phyloP scores from a whole-genome alignment of 1,284 basidiomycete genomes.

The Puccinia hordei region DNA sequence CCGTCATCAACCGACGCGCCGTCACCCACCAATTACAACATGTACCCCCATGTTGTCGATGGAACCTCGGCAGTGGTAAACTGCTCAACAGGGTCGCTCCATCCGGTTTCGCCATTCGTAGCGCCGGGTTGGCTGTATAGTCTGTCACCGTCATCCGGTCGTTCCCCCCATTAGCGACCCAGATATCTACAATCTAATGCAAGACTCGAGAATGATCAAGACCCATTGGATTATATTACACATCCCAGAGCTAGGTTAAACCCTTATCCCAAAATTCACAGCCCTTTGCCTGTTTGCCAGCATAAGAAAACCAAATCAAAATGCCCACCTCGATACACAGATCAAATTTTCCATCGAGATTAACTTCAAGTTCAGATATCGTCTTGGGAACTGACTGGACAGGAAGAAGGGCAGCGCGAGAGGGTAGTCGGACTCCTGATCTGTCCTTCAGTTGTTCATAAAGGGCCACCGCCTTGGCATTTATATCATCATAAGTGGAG shows the following conservation, averaged over 20 bases:
- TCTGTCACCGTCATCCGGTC: no score
- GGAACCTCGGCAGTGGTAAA: no score
- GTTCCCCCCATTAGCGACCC: no score
- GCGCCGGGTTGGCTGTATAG: no score
- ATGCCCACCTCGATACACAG: conserved; percentile 37
- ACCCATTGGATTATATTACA: no score
- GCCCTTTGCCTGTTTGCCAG: background rate
- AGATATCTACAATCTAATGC: no score
- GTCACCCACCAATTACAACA: no score
- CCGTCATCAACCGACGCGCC: no score
- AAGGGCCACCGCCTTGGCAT: background rate
- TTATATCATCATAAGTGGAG: background rate
- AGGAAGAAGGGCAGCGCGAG: background rate
- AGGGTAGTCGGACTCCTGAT: background rate
- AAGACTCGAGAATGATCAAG: no score
- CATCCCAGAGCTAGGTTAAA: background rate
- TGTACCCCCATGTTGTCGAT: no score
- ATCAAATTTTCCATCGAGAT: conserved; percentile 9
- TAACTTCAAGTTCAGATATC: conserved; percentile 11
- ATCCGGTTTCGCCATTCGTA: no score
- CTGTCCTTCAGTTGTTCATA: background rate
- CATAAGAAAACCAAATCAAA: background rate
- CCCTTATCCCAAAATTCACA: background rate
- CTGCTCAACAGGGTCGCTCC: no score
- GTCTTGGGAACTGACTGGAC: conserved; percentile 12